Percentiles rank a stretch among this genome's conserved stretches.
phyloP scores from a whole-genome alignment of 2,329 filamentous ascomycete genomes.

The Diaporthe longicolla region DNA sequence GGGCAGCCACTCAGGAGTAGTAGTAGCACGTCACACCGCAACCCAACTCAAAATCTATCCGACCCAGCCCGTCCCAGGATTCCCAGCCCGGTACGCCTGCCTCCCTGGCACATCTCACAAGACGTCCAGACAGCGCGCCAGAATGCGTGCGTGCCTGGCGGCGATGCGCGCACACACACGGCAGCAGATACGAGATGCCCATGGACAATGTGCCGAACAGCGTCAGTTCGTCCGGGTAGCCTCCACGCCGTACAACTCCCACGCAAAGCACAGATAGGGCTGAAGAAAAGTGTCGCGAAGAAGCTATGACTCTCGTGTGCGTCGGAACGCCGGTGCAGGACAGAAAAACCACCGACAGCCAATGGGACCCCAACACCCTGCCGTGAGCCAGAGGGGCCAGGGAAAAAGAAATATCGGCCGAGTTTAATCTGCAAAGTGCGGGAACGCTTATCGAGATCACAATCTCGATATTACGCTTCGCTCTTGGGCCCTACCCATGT shows the following conservation, averaged over 20 bases:
- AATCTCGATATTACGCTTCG: slow-evolving; percentile 30
- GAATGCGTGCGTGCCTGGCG: neutral
- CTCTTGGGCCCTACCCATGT: slow-evolving; percentile 26
- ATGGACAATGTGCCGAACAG: neutral
- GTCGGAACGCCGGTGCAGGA: slow-evolving; percentile 16
- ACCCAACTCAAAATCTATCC: slow-evolving; percentile 8
- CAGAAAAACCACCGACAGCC: slow-evolving; percentile 15
- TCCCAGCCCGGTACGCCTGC: too few species aligned
- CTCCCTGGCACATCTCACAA: neutral
- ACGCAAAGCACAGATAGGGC: neutral
- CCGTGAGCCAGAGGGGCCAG: neutral
- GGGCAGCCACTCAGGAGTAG: slow-evolving; percentile 1
- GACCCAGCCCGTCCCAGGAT: neutral
- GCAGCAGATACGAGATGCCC: neutral
- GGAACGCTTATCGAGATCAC: slow-evolving; percentile 29
- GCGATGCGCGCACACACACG: neutral
- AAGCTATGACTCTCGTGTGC: slow-evolving; percentile 6
- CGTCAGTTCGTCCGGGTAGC: neutral
- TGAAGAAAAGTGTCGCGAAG: slow-evolving; percentile 21
- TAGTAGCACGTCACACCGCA: slow-evolving; percentile 24
- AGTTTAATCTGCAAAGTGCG: slow-evolving; percentile 1
- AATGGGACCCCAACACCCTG: neutral
- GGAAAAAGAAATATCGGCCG: neutral
- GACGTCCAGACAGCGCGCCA: neutral
- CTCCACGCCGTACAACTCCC: neutral